Conservation (phyloP, 495 filamentous ascomycete species). For the Usnea hakonensis region DNA sequence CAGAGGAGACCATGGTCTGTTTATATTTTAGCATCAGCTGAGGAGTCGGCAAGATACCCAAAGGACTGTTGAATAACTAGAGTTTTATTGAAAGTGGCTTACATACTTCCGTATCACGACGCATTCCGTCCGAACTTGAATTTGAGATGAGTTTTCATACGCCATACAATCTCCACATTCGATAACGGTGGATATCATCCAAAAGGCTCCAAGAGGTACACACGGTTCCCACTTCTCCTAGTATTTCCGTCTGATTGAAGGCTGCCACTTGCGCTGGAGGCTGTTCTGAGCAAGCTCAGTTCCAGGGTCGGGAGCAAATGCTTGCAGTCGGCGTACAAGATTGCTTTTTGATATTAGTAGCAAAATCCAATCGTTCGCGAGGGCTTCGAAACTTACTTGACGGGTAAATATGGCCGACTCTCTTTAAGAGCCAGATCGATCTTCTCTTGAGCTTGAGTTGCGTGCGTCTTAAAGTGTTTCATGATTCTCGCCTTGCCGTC, state of each 20-base stretch:
- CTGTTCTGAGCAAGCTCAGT: constrained; percentile 10
- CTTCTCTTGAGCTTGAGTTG: constrained; percentile 52
- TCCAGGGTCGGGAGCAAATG: constrained; percentile 14
- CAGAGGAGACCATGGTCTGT: background rate
- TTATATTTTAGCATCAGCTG: background rate
- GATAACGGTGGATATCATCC: constrained; percentile 8
- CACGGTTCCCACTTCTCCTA: background rate
- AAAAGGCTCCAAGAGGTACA: background rate
- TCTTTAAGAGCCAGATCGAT: constrained; percentile 51
- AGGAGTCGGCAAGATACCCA: constrained; percentile 16
- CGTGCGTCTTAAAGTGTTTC: constrained; percentile 59
- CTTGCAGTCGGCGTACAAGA: constrained; percentile 21
- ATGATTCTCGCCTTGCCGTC: constrained; percentile 52
- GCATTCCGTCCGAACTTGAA: background rate
- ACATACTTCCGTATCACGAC: background rate
- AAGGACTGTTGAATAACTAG: background rate
- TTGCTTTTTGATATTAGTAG: constrained; percentile 13
- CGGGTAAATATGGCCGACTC: constrained; percentile 45
- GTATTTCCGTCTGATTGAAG: constrained; percentile 16
- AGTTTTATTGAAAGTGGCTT: background rate
- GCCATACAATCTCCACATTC: background rate
- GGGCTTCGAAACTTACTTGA: constrained; percentile 41
- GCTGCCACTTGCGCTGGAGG: constrained; percentile 12
- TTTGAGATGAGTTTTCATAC: background rate
- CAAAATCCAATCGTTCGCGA: constrained; percentile 18